These are phyloP conservation scores for Phanerochaete sordida DNA, from an alignment of 768 basidiomycete genomes.

Conservation along the genomic window DNA sequence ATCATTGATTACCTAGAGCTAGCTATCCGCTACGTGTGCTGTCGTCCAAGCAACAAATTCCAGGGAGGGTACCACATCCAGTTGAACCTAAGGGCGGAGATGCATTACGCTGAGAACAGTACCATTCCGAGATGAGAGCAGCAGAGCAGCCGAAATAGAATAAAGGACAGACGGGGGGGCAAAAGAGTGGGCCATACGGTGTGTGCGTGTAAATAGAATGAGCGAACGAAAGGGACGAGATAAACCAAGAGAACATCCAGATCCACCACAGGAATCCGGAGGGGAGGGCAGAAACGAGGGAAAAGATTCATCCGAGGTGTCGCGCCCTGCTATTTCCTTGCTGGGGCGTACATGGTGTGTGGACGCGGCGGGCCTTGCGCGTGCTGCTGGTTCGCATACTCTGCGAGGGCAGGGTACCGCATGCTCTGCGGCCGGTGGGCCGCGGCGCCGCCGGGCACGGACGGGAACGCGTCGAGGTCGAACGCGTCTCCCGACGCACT, in stretches of 20 bases:
- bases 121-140: conserved; percentile 5
- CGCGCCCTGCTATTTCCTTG: neutral
- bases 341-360: neutral
- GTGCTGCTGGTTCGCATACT: neutral
- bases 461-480: conserved; percentile 60
- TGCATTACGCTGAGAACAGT: conserved; percentile 2
- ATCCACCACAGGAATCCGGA: neutral
- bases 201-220: neutral
- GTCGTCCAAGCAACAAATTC: neutral
- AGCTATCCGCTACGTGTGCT: neutral
- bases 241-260: neutral
- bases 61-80: neutral
- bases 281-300: neutral
- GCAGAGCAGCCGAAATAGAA: neutral
- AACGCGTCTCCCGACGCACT: conserved; percentile 43
- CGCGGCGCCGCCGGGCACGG: conserved; percentile 45
- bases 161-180: neutral
- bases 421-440: neutral
- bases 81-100: neutral
- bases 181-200: neutral
- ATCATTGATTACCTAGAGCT: neutral
- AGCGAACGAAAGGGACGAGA: neutral
- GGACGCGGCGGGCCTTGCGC: neutral
- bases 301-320: neutral
- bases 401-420: neutral